These are phyloP conservation scores for Garcia nutans DNA, from an alignment of 345 rosid species.

Conservation along the genomic window DNA sequence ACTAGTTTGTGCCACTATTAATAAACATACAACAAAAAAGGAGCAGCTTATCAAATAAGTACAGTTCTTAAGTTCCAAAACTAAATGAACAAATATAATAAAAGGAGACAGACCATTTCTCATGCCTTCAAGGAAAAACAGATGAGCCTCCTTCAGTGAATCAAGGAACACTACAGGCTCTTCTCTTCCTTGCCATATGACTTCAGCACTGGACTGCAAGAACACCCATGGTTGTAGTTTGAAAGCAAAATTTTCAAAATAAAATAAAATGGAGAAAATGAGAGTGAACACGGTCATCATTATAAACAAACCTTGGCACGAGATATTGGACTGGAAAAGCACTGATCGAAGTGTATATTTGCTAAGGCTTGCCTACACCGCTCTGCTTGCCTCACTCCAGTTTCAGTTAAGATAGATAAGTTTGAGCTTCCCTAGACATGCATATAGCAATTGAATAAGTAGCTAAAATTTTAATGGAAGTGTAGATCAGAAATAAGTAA, in stretches of 20 bases:
- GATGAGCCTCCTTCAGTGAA: conserved; percentile 61
- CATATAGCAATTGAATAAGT: conserved; percentile 6
- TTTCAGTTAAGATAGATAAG: conserved; percentile 55
- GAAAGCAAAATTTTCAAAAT: background rate
- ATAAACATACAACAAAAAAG: background rate
- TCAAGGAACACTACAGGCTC: conserved; percentile 57
- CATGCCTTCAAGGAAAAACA: conserved; percentile 68
- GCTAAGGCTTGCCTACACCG: conserved; percentile 48
- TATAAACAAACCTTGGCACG: conserved; percentile 54
- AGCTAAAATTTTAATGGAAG: background rate
- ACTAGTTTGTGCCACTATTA: background rate
- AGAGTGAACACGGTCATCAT: background rate
- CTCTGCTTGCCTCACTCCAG: conserved; percentile 60
- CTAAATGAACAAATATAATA: background rate
- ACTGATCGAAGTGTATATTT: conserved; percentile 44
- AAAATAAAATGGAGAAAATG: background rate
- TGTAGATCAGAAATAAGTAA: background rate
- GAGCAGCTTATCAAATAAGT: background rate
- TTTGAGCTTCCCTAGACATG: conserved; percentile 57
- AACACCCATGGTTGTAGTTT: conserved; percentile 5
- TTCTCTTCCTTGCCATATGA: conserved; percentile 60
- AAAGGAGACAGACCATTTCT: conserved; percentile 54
- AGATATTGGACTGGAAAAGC: conserved; percentile 63
- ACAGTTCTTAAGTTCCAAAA: background rate
- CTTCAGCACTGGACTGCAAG: conserved; percentile 58